Evolutionary conservation across 2,329 filamentous ascomycete species (phyloP), one percentile per base, ranked within the genome.

Genomic region (Sporothrix pallida): DNA sequence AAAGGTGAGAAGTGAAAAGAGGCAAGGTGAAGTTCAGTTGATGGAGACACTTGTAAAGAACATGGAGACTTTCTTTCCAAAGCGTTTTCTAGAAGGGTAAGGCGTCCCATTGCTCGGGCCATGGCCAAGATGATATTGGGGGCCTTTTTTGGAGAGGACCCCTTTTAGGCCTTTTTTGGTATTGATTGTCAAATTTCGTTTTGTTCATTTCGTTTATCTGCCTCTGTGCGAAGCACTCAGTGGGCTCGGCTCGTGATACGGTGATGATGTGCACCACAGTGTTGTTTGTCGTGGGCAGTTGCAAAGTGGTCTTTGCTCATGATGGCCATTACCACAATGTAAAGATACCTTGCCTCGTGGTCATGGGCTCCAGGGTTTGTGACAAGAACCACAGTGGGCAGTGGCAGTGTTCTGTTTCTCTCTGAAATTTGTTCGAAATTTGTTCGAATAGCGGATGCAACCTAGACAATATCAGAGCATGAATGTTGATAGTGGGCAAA

Each of bases 171-270:
- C 48, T 26, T 23, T 26, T 46, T 70, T 50, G 31, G 68, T 44
- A 44, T 56, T 23, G n/a, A 56, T 46, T 46, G n/a, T 46, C 50
- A 56, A 58, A 58, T 58, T 70, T 58, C 52, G 50, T 42, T 46
- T 70, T 70, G 50, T 70, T 70, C 50, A 70, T 70, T 58, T 70
- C 68, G 67, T 70, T 58, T 15, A 70, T 67, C 42, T 67, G 42
- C 5, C 12, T n/a, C 13, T 68, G 20, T 37, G 31, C 31, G 31
- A 37, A 37, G 52, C 52, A n/a, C 52, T 12, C n/a, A 26, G 52
- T 56, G n/a, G 23, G 52, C 10, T 13, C 20, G n/a, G 52, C 12
- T 70, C 7, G 67, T 44, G 44, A 67, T 67, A 60, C 56, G 26
- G 56, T 12, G 58, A 63, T 63, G 31, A 20, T 20, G 31, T 44